A percentile compares a stretch with the other conserved stretches of the same genome.
These are phyloP conservation scores for Salvia sclarea DNA, from an alignment of 305 asterid species.

Conservation along the genomic window DNA sequence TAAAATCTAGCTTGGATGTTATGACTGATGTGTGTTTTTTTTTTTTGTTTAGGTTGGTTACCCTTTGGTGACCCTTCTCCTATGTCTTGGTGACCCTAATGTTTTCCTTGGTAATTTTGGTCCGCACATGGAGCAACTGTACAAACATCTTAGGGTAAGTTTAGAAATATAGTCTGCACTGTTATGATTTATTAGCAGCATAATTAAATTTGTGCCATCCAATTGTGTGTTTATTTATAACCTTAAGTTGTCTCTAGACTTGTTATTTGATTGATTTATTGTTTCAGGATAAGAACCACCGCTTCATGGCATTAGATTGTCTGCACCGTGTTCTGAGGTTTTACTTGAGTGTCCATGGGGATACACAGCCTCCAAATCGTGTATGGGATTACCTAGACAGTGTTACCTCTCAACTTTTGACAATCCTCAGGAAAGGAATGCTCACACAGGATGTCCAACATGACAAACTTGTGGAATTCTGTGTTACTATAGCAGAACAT, in stretches of 20 bases:
- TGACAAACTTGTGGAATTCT: conserved; percentile 95
- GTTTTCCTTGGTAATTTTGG: conserved; percentile 87
- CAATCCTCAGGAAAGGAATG: conserved; percentile 91
- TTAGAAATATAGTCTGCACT: conserved; percentile 28
- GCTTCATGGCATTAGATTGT: conserved; percentile 99
- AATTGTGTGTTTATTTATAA: neutral
- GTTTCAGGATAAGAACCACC: conserved; percentile 93
- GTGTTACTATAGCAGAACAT: conserved; percentile 98
- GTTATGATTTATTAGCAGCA: conserved; percentile 17
- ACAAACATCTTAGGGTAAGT: conserved; percentile 93
- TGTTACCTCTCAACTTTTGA: conserved; percentile 95
- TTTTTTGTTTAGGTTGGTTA: conserved; percentile 72
- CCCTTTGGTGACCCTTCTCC: conserved; percentile 97
- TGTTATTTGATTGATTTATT: conserved; percentile 29
- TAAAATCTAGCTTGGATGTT: conserved; percentile 30
- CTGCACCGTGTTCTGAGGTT: conserved; percentile 94
- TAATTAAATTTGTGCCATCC: conserved; percentile 11
- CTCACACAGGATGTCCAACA: conserved; percentile 98
- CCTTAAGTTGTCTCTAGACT: neutral
- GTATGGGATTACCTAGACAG: conserved; percentile 99
- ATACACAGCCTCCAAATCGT: conserved; percentile 83
- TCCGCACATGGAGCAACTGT: conserved; percentile 94
- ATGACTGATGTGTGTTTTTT: conserved; percentile 31
- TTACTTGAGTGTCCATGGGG: conserved; percentile 95
- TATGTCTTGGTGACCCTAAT: conserved; percentile 96